Evolutionary conservation across 2,329 filamentous ascomycete genomes (phyloP), one percentile per base, ranked within the genome.

Genomic region (Fusarium clavum): DNA sequence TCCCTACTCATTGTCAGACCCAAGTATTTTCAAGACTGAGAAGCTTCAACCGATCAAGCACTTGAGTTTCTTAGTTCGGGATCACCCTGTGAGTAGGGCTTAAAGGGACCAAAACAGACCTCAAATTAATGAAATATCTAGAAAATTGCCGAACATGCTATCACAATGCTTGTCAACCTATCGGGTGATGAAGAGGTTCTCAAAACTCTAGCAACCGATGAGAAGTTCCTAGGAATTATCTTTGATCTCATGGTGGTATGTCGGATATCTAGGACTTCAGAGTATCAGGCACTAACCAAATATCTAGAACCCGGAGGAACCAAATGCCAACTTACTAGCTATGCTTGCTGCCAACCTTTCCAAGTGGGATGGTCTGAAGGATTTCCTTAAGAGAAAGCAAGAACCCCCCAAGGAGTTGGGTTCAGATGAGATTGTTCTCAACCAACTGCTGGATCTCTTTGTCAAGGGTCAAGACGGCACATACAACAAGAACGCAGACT

Each of bases 361-460:
- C 62, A 98, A 98, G 82, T 91, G 88, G 66, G 90, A 95, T 72
- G 86, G 85, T 8, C 80, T 97, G 60, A 91, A 91, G 70, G 86
- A 86, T 45, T 83, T 98, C 7, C 80, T 95, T 13, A 84, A 85
- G 7, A 84, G 92, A 58, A 92, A 91, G 75, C 91, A 94, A 68
- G 82, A 87, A 9, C 79, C 91, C 0, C 92, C 94, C 4, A 87
- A 90, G 58, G 84, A 85, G n/a, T 87, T 97, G 9, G 90, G 88
- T 8, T 91, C 89, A 2, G 92, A 93, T 43, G 87, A 90, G 38
- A 85, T 88, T 62, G 90, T 93, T 7, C 88, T 98, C 74, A 94
- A 98, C 79, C 96, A 98, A 80, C 84, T 99, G 30, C 89, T 99
- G 79, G 96, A 98, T 79, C 91, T 97, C 74, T 99, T 99, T 78